Base-by-base conservation (phyloP, 148 eudicot genomes). In the Camellia granthamiana region DNA sequence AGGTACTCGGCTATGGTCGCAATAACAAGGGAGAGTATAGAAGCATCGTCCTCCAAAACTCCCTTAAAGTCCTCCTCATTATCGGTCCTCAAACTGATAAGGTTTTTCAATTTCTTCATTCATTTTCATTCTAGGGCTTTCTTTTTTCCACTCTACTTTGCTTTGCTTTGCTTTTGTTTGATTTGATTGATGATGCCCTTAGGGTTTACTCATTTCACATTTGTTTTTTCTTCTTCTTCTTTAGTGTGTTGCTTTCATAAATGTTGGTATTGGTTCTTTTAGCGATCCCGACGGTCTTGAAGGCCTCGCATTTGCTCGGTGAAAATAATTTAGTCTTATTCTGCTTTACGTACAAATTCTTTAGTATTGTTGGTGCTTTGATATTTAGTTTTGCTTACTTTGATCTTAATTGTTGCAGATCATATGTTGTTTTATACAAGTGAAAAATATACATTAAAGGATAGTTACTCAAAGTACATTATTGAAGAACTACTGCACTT, bases 341-440 rank as follows among this genome's bases (percentile, higher is more conserved):
- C 1, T 30, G 38, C 38, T 30, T 30, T 30, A 1, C 38, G 1
- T 30, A 30, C 38, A 30, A 30, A 30, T 30, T 30, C 38, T 30
- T 30, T 30, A 30, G 38, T 30, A 30, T 30, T 30, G 38, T 30
- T 30, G 38, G 38, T 30, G 38, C 38, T 30, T 30, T 30, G 38
- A 11, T 51, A 15, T 4, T 54, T 63, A 0, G 54, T 8, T 11
- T 42, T 62, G 66, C 18, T 71, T 15, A 71, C 46, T 44, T 75
- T 78, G 9, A 11, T 73, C 76, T 46, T n/a, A 19, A 47, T 42
- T 80, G 51, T 81, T 83, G 87, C 95, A 95, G 99, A 96, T 86
- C 99, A 96, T 80, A 96, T 96, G 99, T 79, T 96, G 76, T 96
- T 96, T 79, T 96, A 93, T 86, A 97, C 99, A 9, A 96, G 99